Evolutionary conservation across 192 early-diverging fungal species (phyloP), one percentile per base, ranked within the genome.

Genomic region (Diversispora epigaea): DNA sequence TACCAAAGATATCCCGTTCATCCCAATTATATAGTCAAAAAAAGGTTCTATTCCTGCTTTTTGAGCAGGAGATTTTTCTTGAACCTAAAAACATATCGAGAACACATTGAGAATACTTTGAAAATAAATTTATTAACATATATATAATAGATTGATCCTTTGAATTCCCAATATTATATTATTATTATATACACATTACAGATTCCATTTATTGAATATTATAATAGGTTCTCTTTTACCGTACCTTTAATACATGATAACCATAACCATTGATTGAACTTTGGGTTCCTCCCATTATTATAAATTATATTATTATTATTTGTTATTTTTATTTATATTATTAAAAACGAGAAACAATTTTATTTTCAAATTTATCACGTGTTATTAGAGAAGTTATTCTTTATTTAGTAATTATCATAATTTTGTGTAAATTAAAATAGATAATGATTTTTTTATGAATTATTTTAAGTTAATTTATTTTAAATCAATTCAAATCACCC

Each of bases 11-110:
- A 81, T 72, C 19, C 88, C 90, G 54, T 92, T 88, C 32, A 89
- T 80, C 10, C 80, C 78, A 12, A 89, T 80, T 68, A 93, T 89
- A 66, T 88, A 93, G 76, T 93, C 92, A 77, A 93, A 93, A 75
- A 92, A 92, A 4, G 86, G 90, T 32, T 89, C 84, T 44, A 93
- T 84, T 17, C 91, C 91, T 67, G 86, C 87, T 12, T 65, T 77
- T 56, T 85, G 82, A 12, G 91, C 89, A 15, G 92, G 91, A 4
- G 92, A 91, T 73, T 85, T 83, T 44, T 86, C 85, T 45, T 86
- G 81, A 62, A 92, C 88, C 89, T 91, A 63, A 14, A n/a, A 39
- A 54, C 11, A 45, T 25, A 32, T 17, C 12, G 5, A 8, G 4
- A 50, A n/a, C 2, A 32, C 2, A 47, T 25, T n/a, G 17, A 10